Evolutionary conservation across 345 rosid genomes (phyloP).

Genomic region (Sonneratia caseolaris): DNA sequence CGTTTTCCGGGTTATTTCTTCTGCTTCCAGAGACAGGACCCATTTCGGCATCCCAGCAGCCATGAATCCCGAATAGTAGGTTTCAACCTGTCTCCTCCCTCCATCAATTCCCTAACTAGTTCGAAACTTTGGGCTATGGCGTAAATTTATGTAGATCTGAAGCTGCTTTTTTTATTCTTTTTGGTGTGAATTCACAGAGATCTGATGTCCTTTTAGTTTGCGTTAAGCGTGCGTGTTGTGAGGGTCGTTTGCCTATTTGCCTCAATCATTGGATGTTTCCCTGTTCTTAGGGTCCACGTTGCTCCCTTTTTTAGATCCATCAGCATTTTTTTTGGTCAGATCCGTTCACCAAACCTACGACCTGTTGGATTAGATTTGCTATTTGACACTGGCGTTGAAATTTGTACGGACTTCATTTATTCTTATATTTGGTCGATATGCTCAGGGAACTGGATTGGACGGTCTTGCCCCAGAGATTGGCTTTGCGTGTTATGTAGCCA

Average conservation of each 20-base stretch:
- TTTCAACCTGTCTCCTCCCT: neutral
- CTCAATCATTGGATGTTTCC: too few relatives aligned
- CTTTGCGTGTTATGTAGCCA: neutral
- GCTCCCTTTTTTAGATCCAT: neutral
- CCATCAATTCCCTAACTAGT: neutral
- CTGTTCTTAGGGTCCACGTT: neutral
- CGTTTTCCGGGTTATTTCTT: neutral
- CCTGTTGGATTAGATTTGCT: neutral
- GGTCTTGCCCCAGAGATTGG: neutral
- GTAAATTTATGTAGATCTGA: constrained; percentile 3
- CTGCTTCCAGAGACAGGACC: neutral
- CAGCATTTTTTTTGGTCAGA: neutral
- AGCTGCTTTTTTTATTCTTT: neutral
- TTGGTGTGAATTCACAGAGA: neutral
- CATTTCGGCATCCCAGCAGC: neutral
- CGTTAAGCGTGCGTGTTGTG: neutral
- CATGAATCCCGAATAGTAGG: constrained; percentile 70
- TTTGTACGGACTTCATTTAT: neutral
- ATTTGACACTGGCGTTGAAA: neutral
- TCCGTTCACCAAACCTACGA: neutral
- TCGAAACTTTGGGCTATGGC: neutral
- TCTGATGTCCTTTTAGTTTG: neutral
- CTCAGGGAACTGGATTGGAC: neutral
- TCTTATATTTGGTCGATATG: neutral
- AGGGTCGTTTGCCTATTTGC: neutral